These are phyloP conservation scores for Lomentospora prolificans DNA, from an alignment of 2,329 filamentous ascomycete species.

Conservation along the genomic window DNA sequence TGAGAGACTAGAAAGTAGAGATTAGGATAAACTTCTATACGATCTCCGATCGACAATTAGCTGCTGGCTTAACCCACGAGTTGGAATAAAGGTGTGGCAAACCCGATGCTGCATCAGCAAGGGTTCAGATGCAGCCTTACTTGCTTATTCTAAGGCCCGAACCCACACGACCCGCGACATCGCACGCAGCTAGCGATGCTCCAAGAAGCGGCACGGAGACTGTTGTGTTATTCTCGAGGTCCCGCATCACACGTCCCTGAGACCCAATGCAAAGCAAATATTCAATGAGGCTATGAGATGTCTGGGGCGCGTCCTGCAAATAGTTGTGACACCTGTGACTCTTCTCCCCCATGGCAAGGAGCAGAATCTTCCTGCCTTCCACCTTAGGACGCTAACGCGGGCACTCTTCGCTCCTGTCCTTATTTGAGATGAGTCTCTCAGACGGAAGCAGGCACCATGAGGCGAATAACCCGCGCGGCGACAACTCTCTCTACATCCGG, in stretches of 20 bases:
- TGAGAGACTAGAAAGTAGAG: too few relatives aligned
- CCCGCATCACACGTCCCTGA: neutral
- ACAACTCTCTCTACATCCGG: neutral
- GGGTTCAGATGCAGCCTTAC: neutral
- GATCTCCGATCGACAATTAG: too few relatives aligned
- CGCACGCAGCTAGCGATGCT: neutral
- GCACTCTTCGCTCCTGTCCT: too few relatives aligned
- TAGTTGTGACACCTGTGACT: constrained; percentile 1
- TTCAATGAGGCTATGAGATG: neutral
- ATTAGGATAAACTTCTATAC: too few relatives aligned
- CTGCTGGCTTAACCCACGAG: too few relatives aligned
- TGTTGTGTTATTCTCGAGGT: too few relatives aligned
- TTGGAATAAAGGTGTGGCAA: constrained; percentile 2
- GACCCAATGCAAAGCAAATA: neutral
- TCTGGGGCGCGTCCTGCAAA: neutral
- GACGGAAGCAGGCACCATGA: neutral
- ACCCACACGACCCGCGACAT: neutral
- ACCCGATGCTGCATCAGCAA: neutral
- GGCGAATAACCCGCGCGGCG: neutral
- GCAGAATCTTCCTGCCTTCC: too few relatives aligned
- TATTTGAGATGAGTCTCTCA: neutral
- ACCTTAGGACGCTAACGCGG: too few relatives aligned
- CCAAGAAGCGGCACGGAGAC: too few relatives aligned
- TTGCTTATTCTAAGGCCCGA: neutral
- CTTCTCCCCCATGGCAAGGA: too few relatives aligned